Evolutionary conservation across 805 yeast species (phyloP).

Genomic region (Nakazawaea ernobii): DNA sequence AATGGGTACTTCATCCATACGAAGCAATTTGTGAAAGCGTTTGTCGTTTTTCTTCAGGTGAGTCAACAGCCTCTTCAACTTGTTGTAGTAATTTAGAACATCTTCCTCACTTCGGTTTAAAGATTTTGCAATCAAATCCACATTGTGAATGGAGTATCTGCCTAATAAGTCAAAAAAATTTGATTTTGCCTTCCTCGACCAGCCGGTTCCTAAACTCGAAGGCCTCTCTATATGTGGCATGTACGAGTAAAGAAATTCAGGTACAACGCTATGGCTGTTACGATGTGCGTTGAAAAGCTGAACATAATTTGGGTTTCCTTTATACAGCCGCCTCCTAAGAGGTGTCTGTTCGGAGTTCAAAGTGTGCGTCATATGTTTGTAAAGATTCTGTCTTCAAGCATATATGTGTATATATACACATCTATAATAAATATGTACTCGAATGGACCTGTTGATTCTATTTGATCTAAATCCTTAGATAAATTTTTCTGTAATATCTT

Average conservation of each 20-base stretch:
- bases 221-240: not conserved
- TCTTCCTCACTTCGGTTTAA: conserved; percentile 38
- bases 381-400: too few species aligned
- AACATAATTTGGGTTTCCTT: conserved; percentile 4
- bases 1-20: conserved; percentile 42
- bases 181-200: conserved; percentile 47
- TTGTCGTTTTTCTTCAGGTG: conserved; percentile 19
- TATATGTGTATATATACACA: too few species aligned
- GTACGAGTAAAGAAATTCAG: too few species aligned
- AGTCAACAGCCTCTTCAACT: conserved; percentile 26
- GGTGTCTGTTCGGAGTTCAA: too few species aligned
- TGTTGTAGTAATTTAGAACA: conserved; percentile 37
- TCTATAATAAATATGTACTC: too few species aligned
- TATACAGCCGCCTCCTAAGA: not conserved
- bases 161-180: conserved; percentile 43
- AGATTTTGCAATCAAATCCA: conserved; percentile 31
- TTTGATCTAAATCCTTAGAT: not conserved
- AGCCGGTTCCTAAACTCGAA: conserved; percentile 26
- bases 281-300: conserved; percentile 6
- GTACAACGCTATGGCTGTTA: not conserved
- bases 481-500: not conserved
- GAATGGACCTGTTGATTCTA: not conserved
- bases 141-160: conserved; percentile 42
- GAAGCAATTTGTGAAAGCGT: conserved; percentile 19
- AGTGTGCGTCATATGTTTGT: too few species aligned